Base-by-base conservation (phyloP, 495 filamentous ascomycete species). In the Hypoxylon perforatum region DNA sequence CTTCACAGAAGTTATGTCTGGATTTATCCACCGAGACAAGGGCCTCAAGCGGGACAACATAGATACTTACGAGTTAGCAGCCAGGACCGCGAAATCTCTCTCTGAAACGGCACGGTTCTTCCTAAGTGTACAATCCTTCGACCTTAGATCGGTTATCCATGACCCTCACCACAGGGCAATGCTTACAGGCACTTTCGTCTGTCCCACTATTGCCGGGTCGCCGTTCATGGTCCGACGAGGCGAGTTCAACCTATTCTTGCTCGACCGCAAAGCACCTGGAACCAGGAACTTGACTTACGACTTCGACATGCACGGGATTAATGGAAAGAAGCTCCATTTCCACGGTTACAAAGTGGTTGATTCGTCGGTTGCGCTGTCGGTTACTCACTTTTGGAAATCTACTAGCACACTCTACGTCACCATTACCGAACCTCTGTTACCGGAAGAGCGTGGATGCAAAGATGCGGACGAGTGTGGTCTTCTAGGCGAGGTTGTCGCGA, bases 1-100 rank as follows among this genome's bases (percentile, higher is more conserved):
- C 36, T 90, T 89, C 60, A 84, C 82, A 14, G 86, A 89, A 77
- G 81, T 89, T 65, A 88, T 89, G 86, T 84, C 84, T 14, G 87
- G 87, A 15, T 82, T 80, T 56, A 77, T 90, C 17, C 84, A 90
- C 70, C 70, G 82, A 50, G 82, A 85, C 18, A 69, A 73, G 14
- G 78, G 78, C 18, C 80, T 87, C 30, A 71, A 74, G 28, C 72
- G 73, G 41, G 82, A 85, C 63, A 72, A 73, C 36, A 70, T 57
- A 10, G 80, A 82, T 38, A 83, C 82, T 39, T 89, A 87, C 67
- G 73, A 85, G 66, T 78, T 84, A 9, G 87, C 86, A 10, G 80
- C 78, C 18, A 82, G 83, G 44, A 79, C 73, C 1, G 87, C 83
- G 11, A 77, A 78, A 57, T 83, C 82, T 4, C 73, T 78, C 1